Evolutionary conservation across 139 green algal genomes (phyloP), one percentile per base, ranked within the genome.

Genomic region (Zygnema circumcarinatum): DNA sequence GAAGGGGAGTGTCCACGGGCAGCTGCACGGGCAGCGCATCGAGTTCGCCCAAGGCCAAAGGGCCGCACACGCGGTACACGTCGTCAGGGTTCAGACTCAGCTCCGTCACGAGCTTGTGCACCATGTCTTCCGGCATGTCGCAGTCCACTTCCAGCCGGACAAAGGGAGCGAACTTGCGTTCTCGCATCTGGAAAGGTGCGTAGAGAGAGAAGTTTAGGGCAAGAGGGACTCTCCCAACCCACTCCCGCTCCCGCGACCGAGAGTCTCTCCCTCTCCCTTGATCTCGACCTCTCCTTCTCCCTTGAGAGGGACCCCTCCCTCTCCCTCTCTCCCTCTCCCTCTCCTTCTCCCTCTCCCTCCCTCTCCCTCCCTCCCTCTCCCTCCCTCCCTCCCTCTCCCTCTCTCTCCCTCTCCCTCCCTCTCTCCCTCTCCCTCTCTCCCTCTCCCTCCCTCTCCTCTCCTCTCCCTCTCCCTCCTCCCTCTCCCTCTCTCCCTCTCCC

Each of bases 111-210:
- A 94, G 69, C n/a, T 87, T 67, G 0, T 83, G 36, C 33, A 91
- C 25, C 41, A 92, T 79, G 32, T 92, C 84, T 25, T 80, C 42
- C 1, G 92, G 92, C 79, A 91, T 92, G 42, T 82, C 81, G 82
- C 69, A 88, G 67, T 92, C 84, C 40, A 93, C 86, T 75, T 95
- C 93, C 25, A 94, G 74, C 1, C 93, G 72, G 29, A 95, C 93
- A 74, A 95, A 94, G 1, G 92, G 91, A 36, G 93, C 92, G 79
- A 95, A 94, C 62, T 89, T 92, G 47, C 86, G 72, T 54, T 90
- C 81, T 2, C 84, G 74, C 84, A 89, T 89, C 84, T 87, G 56
- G n/a, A 79, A 80, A 80, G 39, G 33, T 22, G 73, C 38, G 73
- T 72, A 35, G 29, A 72, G 56, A 29, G 11, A 78, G 11, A 78